A percentile compares a stretch with the other conserved stretches of the same genome.
Evolutionary conservation across 2,329 filamentous ascomycete genomes (phyloP).

Genomic region (Fusarium guadeloupense): DNA sequence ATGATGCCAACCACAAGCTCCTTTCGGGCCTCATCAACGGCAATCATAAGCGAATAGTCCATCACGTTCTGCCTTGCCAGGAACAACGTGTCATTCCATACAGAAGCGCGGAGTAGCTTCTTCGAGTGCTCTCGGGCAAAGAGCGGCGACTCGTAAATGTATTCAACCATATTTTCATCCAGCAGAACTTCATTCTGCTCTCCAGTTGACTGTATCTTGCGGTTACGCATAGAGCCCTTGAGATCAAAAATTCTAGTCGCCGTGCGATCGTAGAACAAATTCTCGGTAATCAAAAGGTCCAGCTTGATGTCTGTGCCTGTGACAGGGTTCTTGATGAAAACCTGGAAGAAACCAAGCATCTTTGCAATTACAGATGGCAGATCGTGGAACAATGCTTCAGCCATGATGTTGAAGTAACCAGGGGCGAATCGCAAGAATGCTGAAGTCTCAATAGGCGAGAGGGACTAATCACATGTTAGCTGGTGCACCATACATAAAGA

Average conservation of each 20-base stretch:
- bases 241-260: conserved; percentile 93
- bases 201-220: conserved; percentile 94
- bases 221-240: conserved; percentile 98
- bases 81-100: conserved; percentile 98
- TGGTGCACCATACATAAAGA: not conserved
- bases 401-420: conserved; percentile 97
- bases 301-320: conserved; percentile 95
- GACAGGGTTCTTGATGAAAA: conserved; percentile 93
- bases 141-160: conserved; percentile 95
- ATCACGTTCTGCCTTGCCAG: conserved; percentile 95
- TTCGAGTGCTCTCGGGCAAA: conserved; percentile 97
- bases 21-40: conserved; percentile 87
- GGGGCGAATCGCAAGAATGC: conserved; percentile 96
- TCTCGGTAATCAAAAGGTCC: conserved; percentile 95
- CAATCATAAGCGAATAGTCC: conserved; percentile 99
- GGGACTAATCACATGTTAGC: conserved; percentile 63
- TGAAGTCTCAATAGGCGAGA: conserved; percentile 90
- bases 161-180: conserved; percentile 99
- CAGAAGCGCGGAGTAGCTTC: conserved; percentile 87
- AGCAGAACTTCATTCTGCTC: conserved; percentile 96
- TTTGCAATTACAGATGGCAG: conserved; percentile 97
- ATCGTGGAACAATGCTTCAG: conserved; percentile 93
- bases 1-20: conserved; percentile 98
- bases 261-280: conserved; percentile 93
- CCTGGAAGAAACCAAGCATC: conserved; percentile 98